Percentiles rank a stretch among this genome's conserved stretches.
Conservation (phyloP, 352 stramenopile species). For the Phytophthora sp. region DNA sequence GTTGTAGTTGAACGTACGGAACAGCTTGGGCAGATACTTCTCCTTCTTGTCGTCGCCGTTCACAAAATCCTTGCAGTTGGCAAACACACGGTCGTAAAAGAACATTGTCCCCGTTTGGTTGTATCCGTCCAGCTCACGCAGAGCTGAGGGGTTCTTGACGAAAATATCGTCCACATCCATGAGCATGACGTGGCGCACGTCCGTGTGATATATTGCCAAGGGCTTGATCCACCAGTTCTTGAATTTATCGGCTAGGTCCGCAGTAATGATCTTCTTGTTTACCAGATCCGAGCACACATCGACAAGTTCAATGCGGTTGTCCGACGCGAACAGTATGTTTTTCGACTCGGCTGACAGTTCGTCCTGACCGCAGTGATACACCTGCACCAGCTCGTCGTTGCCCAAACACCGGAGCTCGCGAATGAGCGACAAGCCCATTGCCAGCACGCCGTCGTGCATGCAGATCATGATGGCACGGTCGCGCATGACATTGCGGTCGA, state of each 20-base stretch:
- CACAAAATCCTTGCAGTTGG: constrained; percentile 45
- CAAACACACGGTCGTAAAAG: constrained; percentile 59
- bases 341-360: constrained; percentile 35
- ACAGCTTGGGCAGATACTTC: constrained; percentile 47
- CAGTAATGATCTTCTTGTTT: constrained; percentile 16
- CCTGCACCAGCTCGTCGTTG: constrained; percentile 30
- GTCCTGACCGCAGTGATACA: constrained; percentile 34
- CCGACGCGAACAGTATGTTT: constrained; percentile 22
- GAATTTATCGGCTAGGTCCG: constrained; percentile 22
- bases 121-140: constrained; percentile 20
- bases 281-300: constrained; percentile 46
- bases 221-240: constrained; percentile 52
- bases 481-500: constrained; percentile 28
- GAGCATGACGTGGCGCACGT: constrained; percentile 27
- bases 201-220: constrained; percentile 29
- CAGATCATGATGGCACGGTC: constrained; percentile 40
- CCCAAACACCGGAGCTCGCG: constrained; percentile 29
- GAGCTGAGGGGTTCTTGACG: constrained; percentile 17
- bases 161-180: constrained; percentile 39
- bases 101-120: constrained; percentile 29
- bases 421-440: constrained; percentile 31
- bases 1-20: constrained; percentile 58
- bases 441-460: constrained; percentile 37
- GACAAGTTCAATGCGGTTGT: constrained; percentile 44
- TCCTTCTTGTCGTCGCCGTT: constrained; percentile 39